Conservation (phyloP, 164 flowering plant genomes). For the Liquidambar formosana region DNA sequence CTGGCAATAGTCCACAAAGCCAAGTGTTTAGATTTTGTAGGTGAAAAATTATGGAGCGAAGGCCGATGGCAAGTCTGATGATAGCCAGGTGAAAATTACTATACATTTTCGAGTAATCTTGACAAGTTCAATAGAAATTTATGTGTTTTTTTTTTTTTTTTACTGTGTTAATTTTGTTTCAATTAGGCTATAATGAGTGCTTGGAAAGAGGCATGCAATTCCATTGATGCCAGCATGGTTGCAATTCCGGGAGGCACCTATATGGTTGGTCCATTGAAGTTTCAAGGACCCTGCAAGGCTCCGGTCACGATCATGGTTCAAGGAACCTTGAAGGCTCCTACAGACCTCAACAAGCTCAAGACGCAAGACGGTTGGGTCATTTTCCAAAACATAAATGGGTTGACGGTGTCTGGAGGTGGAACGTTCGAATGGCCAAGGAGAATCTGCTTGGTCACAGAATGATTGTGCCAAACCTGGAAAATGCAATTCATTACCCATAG, state of each 20-base stretch:
- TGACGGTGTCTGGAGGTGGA: constrained; percentile 36
- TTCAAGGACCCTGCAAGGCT: constrained; percentile 45
- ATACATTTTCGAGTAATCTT: too few species aligned
- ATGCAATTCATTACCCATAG: constrained; percentile 25
- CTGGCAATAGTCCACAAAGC: too few species aligned
- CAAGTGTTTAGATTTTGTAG: too few species aligned
- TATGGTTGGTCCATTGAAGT: constrained; percentile 11
- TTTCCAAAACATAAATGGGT: constrained; percentile 17
- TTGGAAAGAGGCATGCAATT: constrained; percentile 23
- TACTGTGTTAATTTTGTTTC: neutral
- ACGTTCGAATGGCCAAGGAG: constrained; percentile 47
- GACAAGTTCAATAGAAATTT: neutral
- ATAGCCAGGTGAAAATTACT: constrained; percentile 19
- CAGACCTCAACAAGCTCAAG: constrained; percentile 10
- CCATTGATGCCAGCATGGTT: constrained; percentile 9
- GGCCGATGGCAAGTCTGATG: constrained; percentile 22
- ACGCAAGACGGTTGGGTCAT: constrained; percentile 29
- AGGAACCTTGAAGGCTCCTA: constrained; percentile 34
- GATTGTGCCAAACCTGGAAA: constrained; percentile 24
- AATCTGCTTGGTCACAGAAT: constrained; percentile 27
- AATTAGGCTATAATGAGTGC: constrained; percentile 20
- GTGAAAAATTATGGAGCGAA: constrained; percentile 28
- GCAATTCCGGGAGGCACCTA: constrained; percentile 23
- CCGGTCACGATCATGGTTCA: constrained; percentile 16
- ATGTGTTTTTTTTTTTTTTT: neutral